These are phyloP conservation scores for Trapa bicornis DNA, from an alignment of 345 rosid species.

Conservation along the genomic window DNA sequence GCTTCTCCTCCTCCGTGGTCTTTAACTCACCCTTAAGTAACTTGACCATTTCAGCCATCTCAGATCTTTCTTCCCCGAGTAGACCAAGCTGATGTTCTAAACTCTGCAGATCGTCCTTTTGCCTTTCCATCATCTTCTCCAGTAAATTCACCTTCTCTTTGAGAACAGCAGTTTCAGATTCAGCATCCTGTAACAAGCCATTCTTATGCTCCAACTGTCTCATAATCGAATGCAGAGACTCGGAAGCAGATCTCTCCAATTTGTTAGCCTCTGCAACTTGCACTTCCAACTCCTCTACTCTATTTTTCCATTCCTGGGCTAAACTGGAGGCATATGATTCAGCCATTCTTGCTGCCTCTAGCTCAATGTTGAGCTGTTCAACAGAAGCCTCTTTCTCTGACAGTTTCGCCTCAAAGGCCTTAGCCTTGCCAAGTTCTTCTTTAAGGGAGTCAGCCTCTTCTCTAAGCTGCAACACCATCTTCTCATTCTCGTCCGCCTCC, in stretches of 20 bases:
- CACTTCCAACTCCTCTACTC: constrained; percentile 52
- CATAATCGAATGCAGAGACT: constrained; percentile 72
- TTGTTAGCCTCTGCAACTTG: constrained; percentile 45
- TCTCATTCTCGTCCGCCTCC: constrained; percentile 27
- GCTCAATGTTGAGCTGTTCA: constrained; percentile 64
- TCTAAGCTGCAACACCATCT: constrained; percentile 23
- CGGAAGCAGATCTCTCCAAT: constrained; percentile 72
- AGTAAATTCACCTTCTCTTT: constrained; percentile 60
- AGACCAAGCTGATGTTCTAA: constrained; percentile 24
- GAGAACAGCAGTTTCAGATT: constrained; percentile 45
- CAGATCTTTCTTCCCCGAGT: constrained; percentile 42
- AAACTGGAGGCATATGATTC: constrained; percentile 68
- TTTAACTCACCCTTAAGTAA: constrained; percentile 48
- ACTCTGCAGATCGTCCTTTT: constrained; percentile 57
- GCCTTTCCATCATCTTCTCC: constrained; percentile 58
- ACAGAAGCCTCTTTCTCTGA: constrained; percentile 43
- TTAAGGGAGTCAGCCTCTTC: constrained; percentile 40
- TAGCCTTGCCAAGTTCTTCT: constrained; percentile 49
- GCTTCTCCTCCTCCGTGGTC: constrained; percentile 55
- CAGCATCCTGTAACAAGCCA: constrained; percentile 54
- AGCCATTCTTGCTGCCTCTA: constrained; percentile 76
- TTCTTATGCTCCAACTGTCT: constrained; percentile 70
- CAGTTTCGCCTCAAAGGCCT: constrained; percentile 37
- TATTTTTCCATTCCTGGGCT: constrained; percentile 57
- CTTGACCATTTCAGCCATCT: constrained; percentile 30